Percentiles rank a stretch among this genome's conserved stretches.
These are phyloP conservation scores for Nicotiana attenuata DNA, from an alignment of 257 asterid species.

Conservation along the genomic window DNA sequence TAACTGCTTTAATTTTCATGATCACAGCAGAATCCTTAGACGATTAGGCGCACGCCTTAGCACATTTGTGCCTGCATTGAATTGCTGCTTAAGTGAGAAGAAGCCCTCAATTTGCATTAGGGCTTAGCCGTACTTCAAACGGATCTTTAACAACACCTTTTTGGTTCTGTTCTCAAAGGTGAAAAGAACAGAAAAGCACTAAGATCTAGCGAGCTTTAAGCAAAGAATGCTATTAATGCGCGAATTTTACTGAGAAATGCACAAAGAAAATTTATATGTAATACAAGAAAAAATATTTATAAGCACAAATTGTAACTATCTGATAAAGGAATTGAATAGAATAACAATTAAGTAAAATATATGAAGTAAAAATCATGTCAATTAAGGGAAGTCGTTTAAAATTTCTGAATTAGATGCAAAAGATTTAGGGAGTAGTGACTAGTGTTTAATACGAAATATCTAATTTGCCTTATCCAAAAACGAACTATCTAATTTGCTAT, in stretches of 20 bases:
- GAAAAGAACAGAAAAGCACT: not conserved
- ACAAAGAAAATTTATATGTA: not conserved
- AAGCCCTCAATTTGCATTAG: not conserved
- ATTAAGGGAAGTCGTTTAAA: not conserved
- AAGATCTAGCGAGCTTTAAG: not conserved
- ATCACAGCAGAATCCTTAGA: not conserved
- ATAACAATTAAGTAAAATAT: no score
- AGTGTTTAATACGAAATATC: not conserved
- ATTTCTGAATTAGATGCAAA: not conserved
- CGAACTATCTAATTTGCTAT: not conserved
- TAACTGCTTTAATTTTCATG: no score
- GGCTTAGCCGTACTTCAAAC: not conserved
- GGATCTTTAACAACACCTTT: not conserved
- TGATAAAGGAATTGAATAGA: no score
- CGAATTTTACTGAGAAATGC: not conserved
- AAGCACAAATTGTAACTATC: no score
- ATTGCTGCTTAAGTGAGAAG: not conserved
- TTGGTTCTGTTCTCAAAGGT: not conserved
- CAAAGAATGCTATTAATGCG: not conserved
- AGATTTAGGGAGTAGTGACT: not conserved
- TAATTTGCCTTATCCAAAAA: no score
- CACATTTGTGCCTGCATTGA: not conserved
- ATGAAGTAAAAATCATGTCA: not conserved
- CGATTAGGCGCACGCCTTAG: not conserved
- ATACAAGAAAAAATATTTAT: not conserved